phyloP scores from a whole-genome alignment of 352 stramenopile species.

The Phytophthora sp. region DNA sequence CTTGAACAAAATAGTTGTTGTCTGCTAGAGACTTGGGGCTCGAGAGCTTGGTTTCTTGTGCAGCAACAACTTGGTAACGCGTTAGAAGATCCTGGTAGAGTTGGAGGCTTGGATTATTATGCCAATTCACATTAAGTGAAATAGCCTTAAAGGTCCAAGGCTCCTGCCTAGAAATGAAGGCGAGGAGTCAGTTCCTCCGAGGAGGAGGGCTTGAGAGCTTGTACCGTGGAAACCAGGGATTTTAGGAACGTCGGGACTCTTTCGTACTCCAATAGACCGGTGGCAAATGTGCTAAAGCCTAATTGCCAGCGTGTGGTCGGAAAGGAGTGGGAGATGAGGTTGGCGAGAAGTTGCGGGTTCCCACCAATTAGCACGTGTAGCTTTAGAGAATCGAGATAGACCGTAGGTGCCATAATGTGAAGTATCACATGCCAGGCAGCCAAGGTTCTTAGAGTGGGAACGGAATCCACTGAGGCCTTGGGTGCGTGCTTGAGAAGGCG shows the following conservation, averaged over 20 bases:
- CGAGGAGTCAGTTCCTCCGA: neutral
- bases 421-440: conserved; percentile 1
- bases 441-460: no score
- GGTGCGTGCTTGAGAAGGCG: no score
- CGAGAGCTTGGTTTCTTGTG: no score
- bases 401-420: conserved; percentile 15
- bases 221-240: neutral
- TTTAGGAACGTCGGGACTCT: neutral
- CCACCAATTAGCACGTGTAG: neutral
- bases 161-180: no score
- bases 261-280: neutral
- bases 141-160: no score
- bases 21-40: no score
- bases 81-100: no score
- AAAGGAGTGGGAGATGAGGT: neutral
- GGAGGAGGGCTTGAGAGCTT: neutral
- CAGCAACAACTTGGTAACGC: no score
- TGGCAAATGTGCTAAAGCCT: neutral
- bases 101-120: no score
- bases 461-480: no score
- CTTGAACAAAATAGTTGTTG: no score
- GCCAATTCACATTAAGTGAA: no score
- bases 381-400: conserved; percentile 11
- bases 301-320: neutral
- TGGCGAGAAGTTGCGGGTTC: neutral